These are phyloP conservation scores for Maudiozyma barnettii DNA, from an alignment of 805 yeast genomes.

Conservation along the genomic window DNA sequence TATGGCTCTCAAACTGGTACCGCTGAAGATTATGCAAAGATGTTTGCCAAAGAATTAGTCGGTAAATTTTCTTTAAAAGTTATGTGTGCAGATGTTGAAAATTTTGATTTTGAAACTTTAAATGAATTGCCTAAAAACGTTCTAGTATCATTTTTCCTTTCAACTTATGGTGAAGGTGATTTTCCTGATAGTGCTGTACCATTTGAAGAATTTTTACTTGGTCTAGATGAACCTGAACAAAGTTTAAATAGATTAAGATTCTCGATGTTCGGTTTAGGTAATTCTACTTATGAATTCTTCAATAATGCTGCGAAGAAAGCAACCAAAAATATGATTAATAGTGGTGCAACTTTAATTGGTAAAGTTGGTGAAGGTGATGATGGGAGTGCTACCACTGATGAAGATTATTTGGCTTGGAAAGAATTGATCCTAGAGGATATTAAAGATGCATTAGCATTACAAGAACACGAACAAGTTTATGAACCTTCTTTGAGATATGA, in stretches of 20 bases:
- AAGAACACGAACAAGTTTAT: constrained; percentile 68
- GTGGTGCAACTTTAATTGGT: constrained; percentile 69
- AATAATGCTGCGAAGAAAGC: constrained; percentile 70
- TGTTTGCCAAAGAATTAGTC: constrained; percentile 79
- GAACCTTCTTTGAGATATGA: constrained; percentile 54
- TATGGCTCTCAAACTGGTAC: constrained; percentile 98
- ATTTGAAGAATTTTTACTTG: constrained; percentile 55
- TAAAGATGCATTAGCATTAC: constrained; percentile 53
- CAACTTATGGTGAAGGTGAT: constrained; percentile 98
- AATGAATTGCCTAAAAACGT: constrained; percentile 50
- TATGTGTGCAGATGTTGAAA: constrained; percentile 81
- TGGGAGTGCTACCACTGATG: constrained; percentile 90
- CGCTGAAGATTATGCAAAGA: constrained; percentile 91
- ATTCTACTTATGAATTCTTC: constrained; percentile 86
- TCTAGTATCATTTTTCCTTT: constrained; percentile 64
- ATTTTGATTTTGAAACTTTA: constrained; percentile 74
- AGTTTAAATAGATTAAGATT: constrained; percentile 48
- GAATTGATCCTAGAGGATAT: constrained; percentile 61
- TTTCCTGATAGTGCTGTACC: constrained; percentile 88
- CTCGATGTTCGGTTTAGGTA: constrained; percentile 86
- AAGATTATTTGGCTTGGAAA: constrained; percentile 91
- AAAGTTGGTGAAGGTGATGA: constrained; percentile 87
- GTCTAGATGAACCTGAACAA: constrained; percentile 34
- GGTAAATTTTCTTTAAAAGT: constrained; percentile 73
- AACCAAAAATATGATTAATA: constrained; percentile 37